Base-by-base conservation (phyloP, 257 asterid genomes). In the Solanum pimpinellifolium region DNA sequence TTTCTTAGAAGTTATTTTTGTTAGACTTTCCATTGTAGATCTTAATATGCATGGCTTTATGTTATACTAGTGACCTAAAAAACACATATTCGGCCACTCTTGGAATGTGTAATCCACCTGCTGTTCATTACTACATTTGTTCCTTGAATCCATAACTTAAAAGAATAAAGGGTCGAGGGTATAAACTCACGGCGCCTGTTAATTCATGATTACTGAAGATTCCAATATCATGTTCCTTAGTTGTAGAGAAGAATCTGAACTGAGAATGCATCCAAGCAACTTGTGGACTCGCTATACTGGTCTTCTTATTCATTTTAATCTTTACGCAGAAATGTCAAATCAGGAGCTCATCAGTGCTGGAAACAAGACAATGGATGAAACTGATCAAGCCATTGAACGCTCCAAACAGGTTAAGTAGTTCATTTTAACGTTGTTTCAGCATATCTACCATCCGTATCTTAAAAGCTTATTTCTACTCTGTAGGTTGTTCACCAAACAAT, bases 301-400 rank as follows among this genome's bases (percentile, higher is more conserved):
- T 52, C 70, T 81, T 29, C 85, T 49, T 31, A 81, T 81, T 49
- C 91, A 84, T 81, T 62, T 83, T 9, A 27, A 80, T 80, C 85
- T 80, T 90, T 59, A 69, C 88, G 86, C 89, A 97, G 99, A 90
- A 91, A 97, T 97, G 99, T 95, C 99, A 87, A 97, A 96, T 87
- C 99, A 96, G 93, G 96, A 96, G 95, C 99, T 97, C 87, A 85
- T 97, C 83, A 78, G 90, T 90, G 93, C 96, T 87, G 99, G 99
- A 74, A 89, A 60, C 85, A 93, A 89, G 92, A 91, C 90, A 47
- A 93, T 97, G 98, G 98, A 97, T 88, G 99, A 97, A 96, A 97
- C 99, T 86, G 99, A 97, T 91, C 99, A 97, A 91, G 96, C 99
- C 90, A 93, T 97, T 91, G 99, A 97, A 89, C 99, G 99, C 86